A percentile compares a stretch with the other conserved stretches of the same genome.
phyloP scores from a whole-genome alignment of 495 filamentous ascomycete genomes.

The Neurospora sp. region DNA sequence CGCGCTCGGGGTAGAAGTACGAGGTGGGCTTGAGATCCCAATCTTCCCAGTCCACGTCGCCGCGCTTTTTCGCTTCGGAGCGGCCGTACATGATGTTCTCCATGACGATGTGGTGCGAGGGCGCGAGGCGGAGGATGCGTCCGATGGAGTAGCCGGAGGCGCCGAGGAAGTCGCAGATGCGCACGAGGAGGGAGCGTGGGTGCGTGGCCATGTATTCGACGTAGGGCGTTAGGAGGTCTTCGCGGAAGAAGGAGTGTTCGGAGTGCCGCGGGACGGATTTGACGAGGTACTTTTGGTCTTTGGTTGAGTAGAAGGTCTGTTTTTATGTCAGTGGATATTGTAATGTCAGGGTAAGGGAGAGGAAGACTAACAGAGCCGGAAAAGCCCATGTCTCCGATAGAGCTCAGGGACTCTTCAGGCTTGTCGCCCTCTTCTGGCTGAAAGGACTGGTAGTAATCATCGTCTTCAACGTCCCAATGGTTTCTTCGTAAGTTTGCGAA shows the following conservation, averaged over 20 bases:
- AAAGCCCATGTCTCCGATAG: slow-evolving; percentile 28
- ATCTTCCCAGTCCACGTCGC: slow-evolving; percentile 47
- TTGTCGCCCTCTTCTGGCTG: slow-evolving; percentile 4
- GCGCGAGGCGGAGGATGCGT: slow-evolving; percentile 40
- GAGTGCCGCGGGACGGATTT: slow-evolving; percentile 58
- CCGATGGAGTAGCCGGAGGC: slow-evolving; percentile 45
- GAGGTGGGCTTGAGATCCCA: slow-evolving; percentile 63
- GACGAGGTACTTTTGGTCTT: slow-evolving; percentile 50
- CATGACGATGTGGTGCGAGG: slow-evolving; percentile 63
- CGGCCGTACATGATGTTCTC: slow-evolving; percentile 57
- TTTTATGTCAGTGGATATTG: too few species aligned
- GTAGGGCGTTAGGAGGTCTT: slow-evolving; percentile 52
- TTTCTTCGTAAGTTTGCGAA: slow-evolving; percentile 24
- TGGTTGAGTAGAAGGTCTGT: slow-evolving; percentile 58
- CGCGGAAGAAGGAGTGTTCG: slow-evolving; percentile 58
- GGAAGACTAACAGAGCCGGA: too few species aligned
- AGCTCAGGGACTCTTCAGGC: slow-evolving; percentile 14
- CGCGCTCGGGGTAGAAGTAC: slow-evolving; percentile 64
- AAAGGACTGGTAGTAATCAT: slow-evolving; percentile 19
- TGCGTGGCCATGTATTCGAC: slow-evolving; percentile 48
- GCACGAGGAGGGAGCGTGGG: slow-evolving; percentile 49
- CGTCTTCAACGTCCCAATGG: slow-evolving; percentile 20
- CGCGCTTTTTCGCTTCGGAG: slow-evolving; percentile 26
- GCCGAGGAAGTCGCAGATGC: slow-evolving; percentile 57
- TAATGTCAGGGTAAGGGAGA: too few species aligned